These are phyloP conservation scores for Rhodocollybia butyracea DNA, from an alignment of 768 basidiomycete genomes.

Conservation along the genomic window DNA sequence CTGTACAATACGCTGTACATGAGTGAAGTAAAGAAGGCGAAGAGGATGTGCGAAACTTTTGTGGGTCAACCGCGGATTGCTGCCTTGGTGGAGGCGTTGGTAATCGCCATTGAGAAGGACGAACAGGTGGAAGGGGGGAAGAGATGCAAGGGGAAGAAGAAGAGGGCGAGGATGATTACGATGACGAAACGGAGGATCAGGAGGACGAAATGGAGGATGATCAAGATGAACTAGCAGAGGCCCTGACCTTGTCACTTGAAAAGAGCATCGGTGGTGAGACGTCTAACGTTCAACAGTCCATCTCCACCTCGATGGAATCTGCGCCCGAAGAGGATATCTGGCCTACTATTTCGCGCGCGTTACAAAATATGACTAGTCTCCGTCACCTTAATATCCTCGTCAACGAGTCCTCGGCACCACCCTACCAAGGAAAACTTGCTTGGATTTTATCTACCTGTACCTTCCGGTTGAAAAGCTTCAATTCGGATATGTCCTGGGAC, in stretches of 20 bases:
- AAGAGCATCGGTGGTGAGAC: no score
- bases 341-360: slow-evolving; percentile 44
- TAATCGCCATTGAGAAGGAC: slow-evolving; percentile 37
- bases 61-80: slow-evolving; percentile 45
- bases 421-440: slow-evolving; percentile 28
- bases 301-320: not conserved
- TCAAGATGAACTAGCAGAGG: slow-evolving; percentile 14
- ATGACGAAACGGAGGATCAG: slow-evolving; percentile 18
- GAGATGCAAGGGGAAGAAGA: slow-evolving; percentile 25
- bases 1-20: slow-evolving; percentile 60
- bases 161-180: slow-evolving; percentile 17
- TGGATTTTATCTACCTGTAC: slow-evolving; percentile 40
- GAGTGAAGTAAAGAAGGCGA: slow-evolving; percentile 33
- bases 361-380: slow-evolving; percentile 43
- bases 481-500: slow-evolving; percentile 70
- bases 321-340: slow-evolving; percentile 39
- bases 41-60: slow-evolving; percentile 46
- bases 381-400: slow-evolving; percentile 52
- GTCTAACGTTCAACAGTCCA: not conserved
- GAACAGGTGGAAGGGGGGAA: no score
- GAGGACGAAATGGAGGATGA: not conserved
- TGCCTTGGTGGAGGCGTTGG: slow-evolving; percentile 48
- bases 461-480: slow-evolving; percentile 58
- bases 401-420: slow-evolving; percentile 21
- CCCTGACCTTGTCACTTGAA: not conserved